Evolutionary conservation across 2,329 filamentous ascomycete species (phyloP), one percentile per base, ranked within the genome.

Genomic region (Sporothrix variecibatus): DNA sequence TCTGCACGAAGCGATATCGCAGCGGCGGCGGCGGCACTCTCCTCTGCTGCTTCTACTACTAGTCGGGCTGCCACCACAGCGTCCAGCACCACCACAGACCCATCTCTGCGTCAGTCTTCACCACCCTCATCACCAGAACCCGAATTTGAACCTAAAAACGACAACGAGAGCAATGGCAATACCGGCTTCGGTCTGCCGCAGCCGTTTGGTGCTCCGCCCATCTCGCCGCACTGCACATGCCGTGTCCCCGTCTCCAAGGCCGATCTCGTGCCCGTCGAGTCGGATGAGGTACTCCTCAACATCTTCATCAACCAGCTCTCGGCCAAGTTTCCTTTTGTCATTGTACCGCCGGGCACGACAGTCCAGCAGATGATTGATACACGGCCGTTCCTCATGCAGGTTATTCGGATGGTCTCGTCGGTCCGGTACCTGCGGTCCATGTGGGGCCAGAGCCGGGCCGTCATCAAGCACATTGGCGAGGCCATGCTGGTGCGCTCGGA

Each of bases 401-500:
- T 70, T 6, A 70, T 70, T 28, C 43, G 67, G 26, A 70, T 70
- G 67, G 67, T 70, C 4, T 28, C 67, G 17, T 70, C 67, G 1
- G 67, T 70, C 28, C 67, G 67, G 17, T 49, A 70, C 15, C 46
- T 70, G 49, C 46, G 67, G 12, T 70, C 46, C 8, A 70, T 70
- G 67, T 38, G 67, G 49, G 67, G 67, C 31, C 67, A 70, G 20
- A 70, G 67, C 31, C 49, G 67, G 5, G 67, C 67, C 20, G 67
- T 70, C 67, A 70, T 70, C 43, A 51, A 56, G 28, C 46, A 70
- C n/a, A 70, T 70, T 23, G 15, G 31, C 28, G 43, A 70, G n/a
- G 67, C 67, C 49, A 70, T 70, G 46, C 46, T 70, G 26, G 53
- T 70, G 49, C 26, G 67, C 12, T 56, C 67, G 20, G 67, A 70